phyloP scores from a whole-genome alignment of 2,329 filamentous ascomycete genomes.

The Pleurostoma richardsiae region DNA sequence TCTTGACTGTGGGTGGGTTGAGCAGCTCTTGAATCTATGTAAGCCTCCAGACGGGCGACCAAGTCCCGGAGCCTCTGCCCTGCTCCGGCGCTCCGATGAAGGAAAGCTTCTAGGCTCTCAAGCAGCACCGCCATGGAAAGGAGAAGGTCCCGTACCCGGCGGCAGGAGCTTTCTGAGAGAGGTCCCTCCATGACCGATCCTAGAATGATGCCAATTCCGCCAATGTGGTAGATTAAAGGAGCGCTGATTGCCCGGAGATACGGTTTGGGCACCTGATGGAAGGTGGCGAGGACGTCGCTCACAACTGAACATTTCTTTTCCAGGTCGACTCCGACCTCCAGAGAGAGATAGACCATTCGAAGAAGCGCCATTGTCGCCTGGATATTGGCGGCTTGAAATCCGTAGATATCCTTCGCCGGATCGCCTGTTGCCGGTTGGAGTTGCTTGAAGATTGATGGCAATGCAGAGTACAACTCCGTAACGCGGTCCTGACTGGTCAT shows the following conservation, averaged over 20 bases:
- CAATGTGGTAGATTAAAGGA: conserved; percentile 25
- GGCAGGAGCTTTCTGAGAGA: conserved; percentile 20
- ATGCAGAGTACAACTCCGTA: conserved; percentile 16
- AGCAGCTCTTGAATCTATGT: background rate
- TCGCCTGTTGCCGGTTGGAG: conserved; percentile 17
- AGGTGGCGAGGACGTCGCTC: conserved; percentile 19
- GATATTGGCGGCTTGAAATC: conserved; percentile 30
- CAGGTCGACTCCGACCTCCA: conserved; percentile 17
- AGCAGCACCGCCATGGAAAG: conserved; percentile 14
- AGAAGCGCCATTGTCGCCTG: conserved; percentile 25
- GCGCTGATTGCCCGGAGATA: conserved; percentile 23
- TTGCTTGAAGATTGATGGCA: conserved; percentile 22
- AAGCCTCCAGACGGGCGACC: background rate
- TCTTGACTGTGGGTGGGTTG: background rate
- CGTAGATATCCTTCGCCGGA: conserved; percentile 20
- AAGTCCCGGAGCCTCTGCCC: conserved; percentile 1
- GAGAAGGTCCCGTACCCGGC: conserved; percentile 19
- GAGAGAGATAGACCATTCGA: conserved; percentile 22
- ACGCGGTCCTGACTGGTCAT: conserved; percentile 13
- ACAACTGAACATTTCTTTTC: conserved; percentile 23
- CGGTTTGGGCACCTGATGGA: conserved; percentile 17
- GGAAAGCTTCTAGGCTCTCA: conserved; percentile 1
- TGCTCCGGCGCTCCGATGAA: conserved; percentile 1
- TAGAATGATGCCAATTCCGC: conserved; percentile 25
- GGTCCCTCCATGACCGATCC: conserved; percentile 25